Evolutionary conservation across 345 rosid species (phyloP).

Genomic region (Gossypium mustelinum): DNA sequence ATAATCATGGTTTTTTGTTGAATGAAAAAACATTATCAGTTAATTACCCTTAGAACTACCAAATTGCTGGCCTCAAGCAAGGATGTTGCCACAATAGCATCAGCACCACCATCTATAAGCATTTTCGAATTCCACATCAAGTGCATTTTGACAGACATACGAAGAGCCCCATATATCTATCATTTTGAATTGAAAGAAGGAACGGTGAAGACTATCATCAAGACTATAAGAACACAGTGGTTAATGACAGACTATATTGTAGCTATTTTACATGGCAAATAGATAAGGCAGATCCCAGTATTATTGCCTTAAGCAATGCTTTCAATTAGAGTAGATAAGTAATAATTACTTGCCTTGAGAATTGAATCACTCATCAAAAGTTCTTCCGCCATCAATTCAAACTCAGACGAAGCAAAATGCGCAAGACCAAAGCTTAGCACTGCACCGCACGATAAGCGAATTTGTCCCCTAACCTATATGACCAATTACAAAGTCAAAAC

Average conservation of each 20-base stretch:
- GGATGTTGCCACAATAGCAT: conserved; percentile 53
- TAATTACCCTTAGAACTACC: conserved; percentile 58
- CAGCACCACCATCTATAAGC: conserved; percentile 59
- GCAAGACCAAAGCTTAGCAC: conserved; percentile 63
- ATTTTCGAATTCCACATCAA: conserved; percentile 74
- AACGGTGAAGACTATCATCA: conserved; percentile 8
- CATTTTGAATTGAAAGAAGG: conserved; percentile 14
- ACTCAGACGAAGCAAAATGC: conserved; percentile 53
- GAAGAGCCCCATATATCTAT: conserved; percentile 68
- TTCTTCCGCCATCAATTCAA: conserved; percentile 76
- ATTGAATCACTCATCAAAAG: conserved; percentile 67
- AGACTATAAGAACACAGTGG: conserved; percentile 1
- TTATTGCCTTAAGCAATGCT: background rate
- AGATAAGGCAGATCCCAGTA: background rate
- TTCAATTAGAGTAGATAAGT: background rate
- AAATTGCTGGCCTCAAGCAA: conserved; percentile 67
- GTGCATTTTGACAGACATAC: conserved; percentile 63
- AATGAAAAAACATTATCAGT: conserved; percentile 2
- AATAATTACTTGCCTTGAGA: conserved; percentile 46
- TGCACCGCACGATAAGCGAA: conserved; percentile 43
- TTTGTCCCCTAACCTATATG: conserved; percentile 59
- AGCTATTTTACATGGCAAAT: conserved; percentile 2
- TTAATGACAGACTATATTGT: background rate
- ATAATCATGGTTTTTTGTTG: conserved; percentile 4
- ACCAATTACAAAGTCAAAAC: background rate